Evolutionary conservation across 129 eudicot genomes (phyloP).

Genomic region (Helichrysum umbraculigerum): DNA sequence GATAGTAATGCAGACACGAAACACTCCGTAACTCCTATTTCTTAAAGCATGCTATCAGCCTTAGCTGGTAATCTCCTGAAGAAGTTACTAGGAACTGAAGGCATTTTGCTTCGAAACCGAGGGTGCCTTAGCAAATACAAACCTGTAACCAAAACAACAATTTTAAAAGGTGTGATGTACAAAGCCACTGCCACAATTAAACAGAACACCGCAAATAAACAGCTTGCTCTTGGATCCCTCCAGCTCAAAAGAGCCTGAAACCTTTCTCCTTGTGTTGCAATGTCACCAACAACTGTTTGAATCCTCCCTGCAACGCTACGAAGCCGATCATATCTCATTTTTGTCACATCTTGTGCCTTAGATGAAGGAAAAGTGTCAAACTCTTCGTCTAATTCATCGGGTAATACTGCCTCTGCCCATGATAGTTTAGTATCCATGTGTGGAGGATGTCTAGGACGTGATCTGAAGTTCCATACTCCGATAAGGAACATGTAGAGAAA

Average conservation of each 20-base stretch:
- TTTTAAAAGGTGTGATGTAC: constrained; percentile 63
- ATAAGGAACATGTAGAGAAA: constrained; percentile 70
- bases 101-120: constrained; percentile 73
- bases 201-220: constrained; percentile 59
- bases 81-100: constrained; percentile 65
- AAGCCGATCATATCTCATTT: constrained; percentile 76
- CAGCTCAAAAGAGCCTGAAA: constrained; percentile 71
- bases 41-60: constrained; percentile 68
- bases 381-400: constrained; percentile 77
- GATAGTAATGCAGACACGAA: neutral
- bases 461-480: constrained; percentile 67
- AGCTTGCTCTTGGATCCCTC: constrained; percentile 79
- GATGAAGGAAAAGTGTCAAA: constrained; percentile 79
- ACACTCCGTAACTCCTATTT: constrained; percentile 6
- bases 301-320: constrained; percentile 81
- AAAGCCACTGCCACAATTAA: constrained; percentile 53
- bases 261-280: constrained; percentile 86
- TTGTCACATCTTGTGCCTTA: constrained; percentile 40
- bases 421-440: constrained; percentile 80
- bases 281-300: constrained; percentile 74
- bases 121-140: constrained; percentile 64
- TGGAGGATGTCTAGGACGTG: constrained; percentile 75
- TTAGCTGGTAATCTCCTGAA: constrained; percentile 71
- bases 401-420: constrained; percentile 65
- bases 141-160: constrained; percentile 53